Percentiles rank a stretch among this genome's conserved stretches.
Evolutionary conservation across 139 green algal species (phyloP).

Genomic region (Chlamydomonas applanata): DNA sequence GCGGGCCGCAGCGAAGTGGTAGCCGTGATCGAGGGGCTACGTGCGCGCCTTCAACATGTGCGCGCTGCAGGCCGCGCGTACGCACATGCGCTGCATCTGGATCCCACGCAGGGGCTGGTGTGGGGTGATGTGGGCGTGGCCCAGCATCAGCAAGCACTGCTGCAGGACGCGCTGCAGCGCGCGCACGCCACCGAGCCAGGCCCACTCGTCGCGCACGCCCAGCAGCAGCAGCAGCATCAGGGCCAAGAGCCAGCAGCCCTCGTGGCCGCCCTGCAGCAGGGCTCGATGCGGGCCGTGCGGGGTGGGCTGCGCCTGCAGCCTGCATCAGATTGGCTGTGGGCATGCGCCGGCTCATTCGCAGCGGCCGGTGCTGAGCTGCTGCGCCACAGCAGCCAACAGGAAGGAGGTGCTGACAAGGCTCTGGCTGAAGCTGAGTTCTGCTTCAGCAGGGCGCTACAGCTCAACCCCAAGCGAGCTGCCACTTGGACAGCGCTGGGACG

Average conservation of each 20-base stretch:
- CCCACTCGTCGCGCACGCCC: not conserved
- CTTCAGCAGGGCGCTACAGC: slow-evolving; percentile 58
- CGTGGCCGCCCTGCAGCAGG: slow-evolving; percentile 5
- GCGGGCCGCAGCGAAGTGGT: not conserved
- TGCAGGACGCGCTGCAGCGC: slow-evolving; percentile 14
- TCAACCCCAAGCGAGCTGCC: slow-evolving; percentile 59
- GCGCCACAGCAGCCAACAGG: too few relatives aligned
- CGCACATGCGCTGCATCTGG: slow-evolving; percentile 58
- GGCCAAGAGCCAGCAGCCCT: too few relatives aligned
- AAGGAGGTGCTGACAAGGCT: slow-evolving; percentile 28
- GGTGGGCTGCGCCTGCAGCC: slow-evolving; percentile 56
- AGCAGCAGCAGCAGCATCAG: slow-evolving; percentile 6
- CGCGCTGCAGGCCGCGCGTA: slow-evolving; percentile 46
- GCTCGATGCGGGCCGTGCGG: slow-evolving; percentile 12
- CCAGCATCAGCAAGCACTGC: slow-evolving; percentile 22
- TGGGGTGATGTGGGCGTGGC: slow-evolving; percentile 17
- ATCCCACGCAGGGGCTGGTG: slow-evolving; percentile 33
- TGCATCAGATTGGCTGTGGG: slow-evolving; percentile 58
- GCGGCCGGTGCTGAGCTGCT: slow-evolving; percentile 13
- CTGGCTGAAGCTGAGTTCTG: slow-evolving; percentile 58
- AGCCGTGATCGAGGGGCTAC: slow-evolving; percentile 7
- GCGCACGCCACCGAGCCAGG: not conserved
- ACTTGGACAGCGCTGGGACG: slow-evolving; percentile 72
- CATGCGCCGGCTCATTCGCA: slow-evolving; percentile 34
- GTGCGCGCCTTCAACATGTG: slow-evolving; percentile 35